Evolutionary conservation across 2,329 filamentous ascomycete genomes (phyloP), one percentile per base, ranked within the genome.

Genomic region (Botrytis fragariae): DNA sequence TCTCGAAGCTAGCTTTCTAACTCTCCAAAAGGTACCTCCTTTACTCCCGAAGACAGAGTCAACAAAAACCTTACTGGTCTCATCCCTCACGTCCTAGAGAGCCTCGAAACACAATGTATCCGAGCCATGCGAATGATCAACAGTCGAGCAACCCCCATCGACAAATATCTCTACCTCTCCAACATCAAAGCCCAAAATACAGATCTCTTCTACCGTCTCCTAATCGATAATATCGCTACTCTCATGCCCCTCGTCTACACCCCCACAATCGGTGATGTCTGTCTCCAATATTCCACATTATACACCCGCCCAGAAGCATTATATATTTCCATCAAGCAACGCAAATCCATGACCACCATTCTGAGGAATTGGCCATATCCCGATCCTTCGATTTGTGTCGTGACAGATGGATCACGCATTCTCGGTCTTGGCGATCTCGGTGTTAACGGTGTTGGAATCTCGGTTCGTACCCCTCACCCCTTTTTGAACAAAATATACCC

Each of bases 381-480:
- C 77, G 90, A 94, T 77, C 95, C 97, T 45, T 94, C 98, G 83
- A 99, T 99, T 81, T 97, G 94, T 81, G 95, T 97, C 82, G 91
- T 99, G 79, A 98, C 96, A 25, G 96, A 99, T 82, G 96, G 96
- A 75, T 98, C 95, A 67, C 92, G 96, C 77, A 98, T 91, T 83
- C 90, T 95, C 74, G 95, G 96, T 80, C 90, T 99, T 54, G 96
- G 96, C 79, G 96, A 99, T 84, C 89, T 98, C 73, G 96, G 96
- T 78, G 91, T 99, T 77, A 98, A 98, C 83, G 96, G 96, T 80
- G 97, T 98, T 86, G 96, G 96, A 77, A 99, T 99, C 83, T 94
- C 96, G 75, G 95, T 91, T 84, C 84, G 88, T 87, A 29, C 18
- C 8, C 29, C 4, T 10, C 29, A 16, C 18, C 39, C 44, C 25